Evolutionary conservation across 495 filamentous ascomycete species (phyloP).

Genomic region (Podospora fimiseda): DNA sequence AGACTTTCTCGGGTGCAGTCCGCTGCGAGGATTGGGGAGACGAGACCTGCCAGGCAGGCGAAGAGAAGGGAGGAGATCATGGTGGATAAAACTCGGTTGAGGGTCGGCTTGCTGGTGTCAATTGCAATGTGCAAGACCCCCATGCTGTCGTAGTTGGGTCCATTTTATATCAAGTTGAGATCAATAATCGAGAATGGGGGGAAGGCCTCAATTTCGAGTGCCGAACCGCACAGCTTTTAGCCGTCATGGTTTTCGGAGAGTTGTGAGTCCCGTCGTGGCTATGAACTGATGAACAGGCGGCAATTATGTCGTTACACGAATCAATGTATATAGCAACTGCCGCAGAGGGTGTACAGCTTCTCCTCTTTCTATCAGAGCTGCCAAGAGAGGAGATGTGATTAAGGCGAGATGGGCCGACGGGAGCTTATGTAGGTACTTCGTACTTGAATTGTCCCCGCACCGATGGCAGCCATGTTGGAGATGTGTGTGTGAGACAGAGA

Average conservation of each 20-base stretch:
- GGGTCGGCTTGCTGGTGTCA: no score
- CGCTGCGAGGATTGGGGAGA: slow-evolving; percentile 12
- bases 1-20: slow-evolving; percentile 23
- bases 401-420: not conserved
- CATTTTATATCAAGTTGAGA: not conserved
- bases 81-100: no score
- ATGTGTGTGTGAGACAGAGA: no score
- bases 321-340: not conserved
- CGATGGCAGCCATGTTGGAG: no score
- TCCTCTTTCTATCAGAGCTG: not conserved
- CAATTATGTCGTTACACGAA: not conserved
- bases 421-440: not conserved
- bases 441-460: no score
- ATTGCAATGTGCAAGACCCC: no score
- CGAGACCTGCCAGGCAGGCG: slow-evolving; percentile 7
- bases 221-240: not conserved
- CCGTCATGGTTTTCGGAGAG: not conserved
- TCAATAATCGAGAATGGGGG: not conserved
- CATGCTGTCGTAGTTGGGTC: no score
- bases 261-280: no score
- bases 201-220: not conserved
- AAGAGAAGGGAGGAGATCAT: slow-evolving; percentile 11
- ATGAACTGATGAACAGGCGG: not conserved
- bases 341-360: not conserved
- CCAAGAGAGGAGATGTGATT: not conserved